Percentiles rank a stretch among this genome's conserved stretches.
These are phyloP conservation scores for Tricharina praecox DNA, from an alignment of 495 filamentous ascomycete genomes.

Conservation along the genomic window DNA sequence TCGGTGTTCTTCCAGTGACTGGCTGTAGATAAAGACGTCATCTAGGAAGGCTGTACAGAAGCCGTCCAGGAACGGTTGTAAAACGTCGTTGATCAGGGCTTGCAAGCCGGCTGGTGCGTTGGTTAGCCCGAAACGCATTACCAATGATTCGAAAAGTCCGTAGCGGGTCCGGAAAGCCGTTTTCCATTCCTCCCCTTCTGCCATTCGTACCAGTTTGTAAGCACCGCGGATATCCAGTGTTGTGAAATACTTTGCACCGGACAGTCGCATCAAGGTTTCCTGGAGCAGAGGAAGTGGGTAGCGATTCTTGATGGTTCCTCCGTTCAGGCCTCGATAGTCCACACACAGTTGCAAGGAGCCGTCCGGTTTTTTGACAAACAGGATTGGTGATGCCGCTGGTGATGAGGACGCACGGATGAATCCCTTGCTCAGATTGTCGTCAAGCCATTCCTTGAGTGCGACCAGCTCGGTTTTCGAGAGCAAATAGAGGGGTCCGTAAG, in stretches of 20 bases:
- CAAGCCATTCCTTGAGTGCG: conserved; percentile 1
- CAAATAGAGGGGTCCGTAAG: conserved; percentile 7
- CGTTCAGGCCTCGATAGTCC: conserved; percentile 16
- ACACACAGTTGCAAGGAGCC: conserved; percentile 2
- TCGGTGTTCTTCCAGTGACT: conserved; percentile 15
- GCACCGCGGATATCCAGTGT: conserved; percentile 2
- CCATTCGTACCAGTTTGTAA: conserved; percentile 10
- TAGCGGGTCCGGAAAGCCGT: conserved; percentile 13
- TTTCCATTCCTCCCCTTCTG: conserved; percentile 16
- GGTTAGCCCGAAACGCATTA: conserved; percentile 19
- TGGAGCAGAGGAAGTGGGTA: conserved; percentile 8
- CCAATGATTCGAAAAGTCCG: conserved; percentile 7
- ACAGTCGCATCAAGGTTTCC: conserved; percentile 5
- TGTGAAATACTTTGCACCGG: conserved; percentile 8
- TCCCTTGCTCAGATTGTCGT: conserved; percentile 1
- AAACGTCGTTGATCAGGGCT: conserved; percentile 5
- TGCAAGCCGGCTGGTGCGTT: conserved; percentile 9
- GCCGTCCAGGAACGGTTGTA: conserved; percentile 1
- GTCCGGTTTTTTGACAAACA: conserved; percentile 9
- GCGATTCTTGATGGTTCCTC: conserved; percentile 12
- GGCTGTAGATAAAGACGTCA: conserved; percentile 22
- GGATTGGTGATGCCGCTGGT: neutral
- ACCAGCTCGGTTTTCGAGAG: conserved; percentile 1
- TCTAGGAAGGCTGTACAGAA: conserved; percentile 21
- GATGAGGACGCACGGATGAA: conserved; percentile 6